These are phyloP conservation scores for Fusarium torulosum DNA, from an alignment of 2,329 filamentous ascomycete genomes.

Conservation along the genomic window DNA sequence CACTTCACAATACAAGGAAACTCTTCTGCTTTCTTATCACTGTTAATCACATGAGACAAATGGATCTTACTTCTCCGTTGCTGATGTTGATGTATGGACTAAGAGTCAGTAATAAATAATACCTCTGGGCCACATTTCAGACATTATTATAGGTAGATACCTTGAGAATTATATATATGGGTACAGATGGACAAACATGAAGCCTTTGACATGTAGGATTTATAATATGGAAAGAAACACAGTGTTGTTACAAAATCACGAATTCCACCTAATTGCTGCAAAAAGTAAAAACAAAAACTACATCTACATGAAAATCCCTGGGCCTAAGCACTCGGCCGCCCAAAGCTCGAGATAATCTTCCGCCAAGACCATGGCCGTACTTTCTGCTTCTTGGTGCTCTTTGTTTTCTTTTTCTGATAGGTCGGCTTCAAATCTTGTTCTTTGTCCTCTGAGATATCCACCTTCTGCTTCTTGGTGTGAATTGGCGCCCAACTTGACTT, in stretches of 20 bases:
- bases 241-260: neutral
- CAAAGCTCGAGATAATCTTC: neutral
- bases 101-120: no score
- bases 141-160: no score
- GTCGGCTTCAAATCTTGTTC: neutral
- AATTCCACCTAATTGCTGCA: neutral
- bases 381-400: neutral
- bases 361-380: neutral
- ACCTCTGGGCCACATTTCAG: no score
- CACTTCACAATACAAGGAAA: neutral
- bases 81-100: no score
- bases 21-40: neutral
- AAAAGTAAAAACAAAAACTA: neutral
- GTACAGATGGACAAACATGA: neutral
- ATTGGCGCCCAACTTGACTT: slow-evolving; percentile 13
- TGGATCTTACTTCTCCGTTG: no score
- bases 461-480: slow-evolving; percentile 12
- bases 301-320: neutral
- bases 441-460: neutral
- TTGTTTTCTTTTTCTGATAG: neutral
- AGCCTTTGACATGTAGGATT: neutral
- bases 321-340: neutral
- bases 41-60: no score
- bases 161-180: no score
- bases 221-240: no score